Evolutionary conservation across 1,284 basidiomycete genomes (phyloP), one percentile per base, ranked within the genome.

Genomic region (Porogramme epimiltina): DNA sequence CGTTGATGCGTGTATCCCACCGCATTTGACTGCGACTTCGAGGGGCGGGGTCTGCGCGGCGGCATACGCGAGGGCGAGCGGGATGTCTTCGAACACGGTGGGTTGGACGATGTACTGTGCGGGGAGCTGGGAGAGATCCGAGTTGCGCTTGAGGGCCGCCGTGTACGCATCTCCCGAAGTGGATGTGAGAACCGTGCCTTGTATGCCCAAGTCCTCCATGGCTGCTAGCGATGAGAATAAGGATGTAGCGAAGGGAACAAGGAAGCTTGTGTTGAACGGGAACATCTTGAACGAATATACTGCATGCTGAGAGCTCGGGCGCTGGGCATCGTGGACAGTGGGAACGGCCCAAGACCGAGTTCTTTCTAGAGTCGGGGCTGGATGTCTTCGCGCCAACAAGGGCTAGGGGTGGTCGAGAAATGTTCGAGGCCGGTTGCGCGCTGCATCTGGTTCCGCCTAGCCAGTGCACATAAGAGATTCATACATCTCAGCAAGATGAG

Each of bases 21-120:
- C 64, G 28, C 59, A 51, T 44, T 63, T 64, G 49, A 65, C 56
- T 6, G 62, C 64, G 44, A 66, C 52, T 47, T 66, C 63, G 42
- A 63, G 46, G 2, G 56, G 55, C 5, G 61, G 61, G 3, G 51
- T 42, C 20, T 62, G 60, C 2, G 52, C 18, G 23, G 44, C 36
- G 6, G 64, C 64, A 34, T 51, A 63, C 4, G 56, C 47, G 22
- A 66, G 31, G 22, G 60, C 54, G 1, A 39, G 45, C 2, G 63
- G 52, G 34, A 66, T 60, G 51, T 66, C 64, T 5, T 47, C 45
- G 45, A 52, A 55, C 9, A 31, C 34, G 2, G 46, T 42, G 2
- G 64, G 64, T 31, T 64, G 62, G 18, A 60, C 53, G 44, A 66
- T 36, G 48, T 55, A 54, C 31, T 46, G 52, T 8, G 64, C 55